Evolutionary conservation across 1,139 yeast species (phyloP), one percentile per base, ranked within the genome.

Genomic region (Starmera stellimalicola): DNA sequence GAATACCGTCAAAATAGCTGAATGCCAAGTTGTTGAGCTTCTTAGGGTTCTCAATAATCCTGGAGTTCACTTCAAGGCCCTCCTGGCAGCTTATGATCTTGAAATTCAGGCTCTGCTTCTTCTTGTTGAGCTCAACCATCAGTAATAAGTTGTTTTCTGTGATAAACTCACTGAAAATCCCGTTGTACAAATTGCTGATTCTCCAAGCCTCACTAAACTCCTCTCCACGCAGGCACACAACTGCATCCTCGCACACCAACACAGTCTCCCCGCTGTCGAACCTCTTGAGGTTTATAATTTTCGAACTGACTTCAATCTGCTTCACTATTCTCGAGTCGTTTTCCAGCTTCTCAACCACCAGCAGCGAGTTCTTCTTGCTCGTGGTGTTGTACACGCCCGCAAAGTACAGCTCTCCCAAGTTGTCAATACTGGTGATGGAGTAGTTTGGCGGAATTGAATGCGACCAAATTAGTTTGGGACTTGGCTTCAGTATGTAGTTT

Each of bases 391-490:
- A 70, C 56, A 68, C 55, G 38, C 66, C 60, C 37, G 62, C 63
- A 16, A 36, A 29, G 16, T 40, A 39, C 2, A 29, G 28, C 6
- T 29, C 39, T 15, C 36, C 39, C 3, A 22, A 19, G 9, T 37
- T 23, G 8, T 41, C 44, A 11, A 47, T 33, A 9, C 36, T 26
- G 1, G 58, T 50, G 25, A 79, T 68, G 1, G 58, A 42, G 18
- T 73, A 64, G 10, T 70, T 65, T 5, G 91, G 91, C 5, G 85
- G 70, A 27, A 82, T 63, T 5, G 91, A 73, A 49, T 72, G 69
- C 1, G 85, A 75, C 81, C 91, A 81, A 29, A 75, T 61, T 45
- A 83, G 61, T 49, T 75, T 80, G 11, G 95, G 95, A 10, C 93
- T 75, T 25, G 95, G 95, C 46, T 73, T 75, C 34, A 83, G 68